These are phyloP conservation scores for Exserohilum rostratum DNA, from an alignment of 2,329 filamentous ascomycete genomes.

Conservation along the genomic window DNA sequence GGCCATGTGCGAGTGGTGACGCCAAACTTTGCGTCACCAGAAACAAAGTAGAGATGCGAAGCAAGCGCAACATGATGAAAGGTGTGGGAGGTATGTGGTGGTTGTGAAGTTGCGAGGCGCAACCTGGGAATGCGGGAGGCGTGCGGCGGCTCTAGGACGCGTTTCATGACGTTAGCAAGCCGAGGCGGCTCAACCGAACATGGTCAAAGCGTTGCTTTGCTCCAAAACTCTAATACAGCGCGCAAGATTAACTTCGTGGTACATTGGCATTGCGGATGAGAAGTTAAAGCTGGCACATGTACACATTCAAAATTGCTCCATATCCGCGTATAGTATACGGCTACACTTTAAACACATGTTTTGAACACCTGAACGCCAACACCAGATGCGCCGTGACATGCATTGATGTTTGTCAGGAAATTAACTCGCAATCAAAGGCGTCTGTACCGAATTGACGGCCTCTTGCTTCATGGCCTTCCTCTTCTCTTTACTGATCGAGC, in stretches of 20 bases:
- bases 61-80: conserved; percentile 26
- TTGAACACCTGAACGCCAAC: conserved; percentile 28
- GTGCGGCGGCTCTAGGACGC: conserved; percentile 14
- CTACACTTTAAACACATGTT: conserved; percentile 22
- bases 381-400: conserved; percentile 22
- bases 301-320: neutral
- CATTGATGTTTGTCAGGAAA: conserved; percentile 1
- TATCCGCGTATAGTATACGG: conserved; percentile 20
- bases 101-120: conserved; percentile 17
- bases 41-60: conserved; percentile 32
- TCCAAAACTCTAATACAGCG: too few relatives aligned
- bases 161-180: conserved; percentile 28
- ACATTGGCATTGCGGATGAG: neutral
- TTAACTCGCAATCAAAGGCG: conserved; percentile 35
- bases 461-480: conserved; percentile 58
- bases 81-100: neutral
- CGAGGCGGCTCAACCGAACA: conserved; percentile 19
- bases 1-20: conserved; percentile 15
- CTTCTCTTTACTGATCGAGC: conserved; percentile 53
- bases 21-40: conserved; percentile 23
- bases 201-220: conserved; percentile 11
- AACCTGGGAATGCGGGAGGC: conserved; percentile 8
- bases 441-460: conserved; percentile 52
- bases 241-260: too few relatives aligned
- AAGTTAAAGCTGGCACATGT: neutral